These are phyloP conservation scores for Fraxinus dipetala DNA, from an alignment of 305 asterid genomes.

Conservation along the genomic window DNA sequence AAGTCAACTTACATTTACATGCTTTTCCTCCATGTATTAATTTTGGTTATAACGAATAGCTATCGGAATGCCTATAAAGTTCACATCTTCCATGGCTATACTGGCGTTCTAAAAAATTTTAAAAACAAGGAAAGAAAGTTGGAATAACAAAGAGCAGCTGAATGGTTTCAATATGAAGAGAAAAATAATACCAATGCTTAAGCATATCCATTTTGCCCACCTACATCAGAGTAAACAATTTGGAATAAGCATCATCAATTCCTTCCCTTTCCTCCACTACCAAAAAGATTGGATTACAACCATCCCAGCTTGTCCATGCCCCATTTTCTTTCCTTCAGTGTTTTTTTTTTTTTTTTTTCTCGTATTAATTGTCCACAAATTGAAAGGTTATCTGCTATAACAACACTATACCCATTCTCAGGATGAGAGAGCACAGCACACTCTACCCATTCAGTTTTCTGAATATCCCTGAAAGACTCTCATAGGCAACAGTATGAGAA, in stretches of 20 bases:
- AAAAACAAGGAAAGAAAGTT: background rate
- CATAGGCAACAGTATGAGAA: background rate
- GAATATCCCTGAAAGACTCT: background rate
- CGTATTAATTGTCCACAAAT: background rate
- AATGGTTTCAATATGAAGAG: background rate
- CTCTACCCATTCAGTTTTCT: background rate
- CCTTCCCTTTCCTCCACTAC: background rate
- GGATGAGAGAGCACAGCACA: background rate
- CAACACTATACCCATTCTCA: background rate
- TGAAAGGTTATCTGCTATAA: background rate
- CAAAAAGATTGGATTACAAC: background rate
- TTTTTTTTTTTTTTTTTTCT: background rate
- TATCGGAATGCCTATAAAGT: background rate
- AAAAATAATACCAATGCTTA: background rate
- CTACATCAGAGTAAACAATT: background rate
- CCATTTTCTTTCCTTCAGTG: background rate
- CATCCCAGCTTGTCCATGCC: background rate
- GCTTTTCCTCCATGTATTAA: background rate
- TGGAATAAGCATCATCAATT: background rate
- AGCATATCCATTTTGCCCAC: background rate
- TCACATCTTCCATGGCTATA: background rate
- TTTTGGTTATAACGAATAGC: background rate
- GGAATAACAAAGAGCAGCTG: background rate
- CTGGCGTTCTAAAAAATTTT: background rate
- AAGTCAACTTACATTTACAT: background rate